A percentile compares a stretch with the other conserved stretches of the same genome.
Evolutionary conservation across 345 rosid species (phyloP).

Genomic region (Raphanus raphanistrum): DNA sequence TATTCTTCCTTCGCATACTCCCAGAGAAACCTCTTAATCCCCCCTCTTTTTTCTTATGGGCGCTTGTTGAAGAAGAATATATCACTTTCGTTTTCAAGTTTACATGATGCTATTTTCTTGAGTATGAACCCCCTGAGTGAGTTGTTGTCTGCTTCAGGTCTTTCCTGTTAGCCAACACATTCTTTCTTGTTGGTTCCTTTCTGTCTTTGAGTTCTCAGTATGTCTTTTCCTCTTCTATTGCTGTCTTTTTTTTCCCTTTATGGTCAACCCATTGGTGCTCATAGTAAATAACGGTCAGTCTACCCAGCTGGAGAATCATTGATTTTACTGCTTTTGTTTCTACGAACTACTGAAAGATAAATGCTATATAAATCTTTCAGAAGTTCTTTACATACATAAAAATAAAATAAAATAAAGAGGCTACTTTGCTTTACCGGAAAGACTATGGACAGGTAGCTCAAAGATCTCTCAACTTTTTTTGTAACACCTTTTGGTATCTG

Average conservation of each 20-base stretch:
- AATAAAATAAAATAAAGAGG: slow-evolving; percentile 50
- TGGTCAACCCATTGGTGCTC: slow-evolving; percentile 46
- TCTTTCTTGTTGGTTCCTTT: slow-evolving; percentile 45
- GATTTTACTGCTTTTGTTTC: slow-evolving; percentile 31
- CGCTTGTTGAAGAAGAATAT: slow-evolving; percentile 40
- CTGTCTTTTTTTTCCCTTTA: slow-evolving; percentile 36
- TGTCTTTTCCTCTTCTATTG: slow-evolving; percentile 45
- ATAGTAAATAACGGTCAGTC: slow-evolving; percentile 58
- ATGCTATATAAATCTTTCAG: slow-evolving; percentile 50
- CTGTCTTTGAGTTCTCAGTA: slow-evolving; percentile 42
- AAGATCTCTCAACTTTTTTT: not conserved
- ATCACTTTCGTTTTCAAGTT: slow-evolving; percentile 36
- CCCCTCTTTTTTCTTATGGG: slow-evolving; percentile 49
- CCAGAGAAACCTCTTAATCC: slow-evolving; percentile 42
- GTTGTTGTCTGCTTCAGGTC: slow-evolving; percentile 45
- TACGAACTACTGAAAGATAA: slow-evolving; percentile 40
- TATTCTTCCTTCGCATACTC: slow-evolving; percentile 45
- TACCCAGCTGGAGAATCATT: slow-evolving; percentile 44
- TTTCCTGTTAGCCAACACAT: slow-evolving; percentile 42
- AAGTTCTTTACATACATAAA: slow-evolving; percentile 44
- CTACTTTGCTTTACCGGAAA: slow-evolving; percentile 45
- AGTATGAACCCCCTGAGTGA: slow-evolving; percentile 47
- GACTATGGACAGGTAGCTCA: slow-evolving; percentile 81
- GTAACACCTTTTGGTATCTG: not conserved
- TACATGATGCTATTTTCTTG: slow-evolving; percentile 36